Conservation (phyloP, 2,329 filamentous ascomycete genomes). For the Endoconidiophora polonica region DNA sequence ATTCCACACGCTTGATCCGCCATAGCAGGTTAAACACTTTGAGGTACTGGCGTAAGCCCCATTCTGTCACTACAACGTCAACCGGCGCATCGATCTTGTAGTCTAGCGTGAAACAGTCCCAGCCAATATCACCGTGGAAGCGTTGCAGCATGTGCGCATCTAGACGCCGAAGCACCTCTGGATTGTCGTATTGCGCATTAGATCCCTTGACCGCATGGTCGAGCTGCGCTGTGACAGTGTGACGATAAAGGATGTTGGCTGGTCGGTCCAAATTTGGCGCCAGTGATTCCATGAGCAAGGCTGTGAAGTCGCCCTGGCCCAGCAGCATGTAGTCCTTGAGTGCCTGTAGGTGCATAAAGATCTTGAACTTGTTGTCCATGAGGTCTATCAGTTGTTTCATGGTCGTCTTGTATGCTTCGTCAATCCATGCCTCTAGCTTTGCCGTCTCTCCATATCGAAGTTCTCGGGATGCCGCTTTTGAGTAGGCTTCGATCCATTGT, state of each 20-base stretch:
- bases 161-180: slow-evolving; percentile 76
- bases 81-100: slow-evolving; percentile 96
- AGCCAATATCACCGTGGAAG: slow-evolving; percentile 90
- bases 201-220: slow-evolving; percentile 95
- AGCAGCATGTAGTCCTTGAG: slow-evolving; percentile 90
- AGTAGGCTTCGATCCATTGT: slow-evolving; percentile 90
- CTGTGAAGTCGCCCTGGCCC: slow-evolving; percentile 93
- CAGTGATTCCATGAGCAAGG: slow-evolving; percentile 88
- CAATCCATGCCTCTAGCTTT: slow-evolving; percentile 80
- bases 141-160: slow-evolving; percentile 98
- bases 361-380: slow-evolving; percentile 87
- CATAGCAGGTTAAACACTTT: slow-evolving; percentile 99
- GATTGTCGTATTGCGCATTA: slow-evolving; percentile 87
- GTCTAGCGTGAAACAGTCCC: slow-evolving; percentile 97
- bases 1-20: slow-evolving; percentile 95
- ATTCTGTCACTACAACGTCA: slow-evolving; percentile 92
- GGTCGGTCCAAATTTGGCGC: slow-evolving; percentile 85
- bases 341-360: slow-evolving; percentile 81
- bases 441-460: slow-evolving; percentile 85
- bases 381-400: slow-evolving; percentile 89
- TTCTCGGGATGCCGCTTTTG: slow-evolving; percentile 81
- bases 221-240: slow-evolving; percentile 91
- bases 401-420: slow-evolving; percentile 92
- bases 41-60: slow-evolving; percentile 88
- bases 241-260: slow-evolving; percentile 90